Evolutionary conservation across 257 asterid species (phyloP).

Genomic region (Nicotiana tabacum): DNA sequence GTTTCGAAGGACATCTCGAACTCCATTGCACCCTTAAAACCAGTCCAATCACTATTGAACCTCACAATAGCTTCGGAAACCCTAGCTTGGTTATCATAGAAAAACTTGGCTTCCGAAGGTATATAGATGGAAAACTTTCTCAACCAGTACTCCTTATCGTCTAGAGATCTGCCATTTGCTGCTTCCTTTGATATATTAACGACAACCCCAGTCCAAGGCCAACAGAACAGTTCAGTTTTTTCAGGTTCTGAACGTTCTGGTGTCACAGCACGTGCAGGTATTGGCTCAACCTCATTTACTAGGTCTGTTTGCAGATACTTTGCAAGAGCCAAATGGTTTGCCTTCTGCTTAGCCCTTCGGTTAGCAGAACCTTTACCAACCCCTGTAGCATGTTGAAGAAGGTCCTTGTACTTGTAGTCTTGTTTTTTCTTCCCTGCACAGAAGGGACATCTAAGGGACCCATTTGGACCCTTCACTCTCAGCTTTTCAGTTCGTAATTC

Average conservation of each 20-base stretch:
- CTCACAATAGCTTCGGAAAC: slow-evolving; percentile 39
- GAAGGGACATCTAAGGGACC: slow-evolving; percentile 81
- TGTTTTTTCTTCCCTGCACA: slow-evolving; percentile 97
- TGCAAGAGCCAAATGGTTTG: slow-evolving; percentile 76
- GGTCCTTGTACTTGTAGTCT: slow-evolving; percentile 80
- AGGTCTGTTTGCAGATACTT: slow-evolving; percentile 50
- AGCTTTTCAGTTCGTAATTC: slow-evolving; percentile 57
- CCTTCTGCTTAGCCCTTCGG: slow-evolving; percentile 61
- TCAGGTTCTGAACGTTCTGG: slow-evolving; percentile 35
- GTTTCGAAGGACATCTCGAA: slow-evolving; percentile 59
- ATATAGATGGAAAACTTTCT: slow-evolving; percentile 38
- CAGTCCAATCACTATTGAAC: slow-evolving; percentile 58
- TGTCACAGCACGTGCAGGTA: slow-evolving; percentile 32
- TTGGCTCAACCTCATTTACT: slow-evolving; percentile 49
- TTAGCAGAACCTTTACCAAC: slow-evolving; percentile 67
- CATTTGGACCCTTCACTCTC: slow-evolving; percentile 76
- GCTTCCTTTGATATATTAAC: slow-evolving; percentile 42
- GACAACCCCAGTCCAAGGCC: slow-evolving; percentile 84
- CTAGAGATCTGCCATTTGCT: slow-evolving; percentile 20
- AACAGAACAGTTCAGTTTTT: slow-evolving; percentile 53
- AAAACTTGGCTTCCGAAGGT: slow-evolving; percentile 41
- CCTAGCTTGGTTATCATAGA: slow-evolving; percentile 32
- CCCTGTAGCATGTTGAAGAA: slow-evolving; percentile 77
- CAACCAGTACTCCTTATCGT: slow-evolving; percentile 35
- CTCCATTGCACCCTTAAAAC: slow-evolving; percentile 54